These are phyloP conservation scores for Syzygium malaccense DNA, from an alignment of 441 rosid genomes.

Conservation along the genomic window DNA sequence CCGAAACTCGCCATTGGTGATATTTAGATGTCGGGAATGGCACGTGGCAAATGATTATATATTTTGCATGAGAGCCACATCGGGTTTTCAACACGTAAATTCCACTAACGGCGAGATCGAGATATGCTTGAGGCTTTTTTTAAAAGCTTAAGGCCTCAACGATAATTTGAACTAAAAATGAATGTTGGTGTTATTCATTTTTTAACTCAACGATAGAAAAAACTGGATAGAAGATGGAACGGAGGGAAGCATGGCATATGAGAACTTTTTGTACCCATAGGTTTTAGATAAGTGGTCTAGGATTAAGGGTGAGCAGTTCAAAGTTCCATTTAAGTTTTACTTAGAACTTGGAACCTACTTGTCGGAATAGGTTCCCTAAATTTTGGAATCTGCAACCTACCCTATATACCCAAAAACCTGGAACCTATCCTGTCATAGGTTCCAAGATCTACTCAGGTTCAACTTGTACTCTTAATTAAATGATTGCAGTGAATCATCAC, in stretches of 20 bases:
- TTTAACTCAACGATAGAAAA: background rate
- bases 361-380: no score
- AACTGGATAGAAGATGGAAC: background rate
- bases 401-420: no score
- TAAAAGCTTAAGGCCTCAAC: background rate
- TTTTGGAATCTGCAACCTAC: no score
- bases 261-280: no score
- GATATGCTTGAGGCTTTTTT: accelerated
- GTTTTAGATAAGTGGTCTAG: background rate
- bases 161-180: background rate
- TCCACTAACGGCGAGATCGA: accelerated
- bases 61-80: accelerated
- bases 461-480: no score
- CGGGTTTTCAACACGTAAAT: accelerated
- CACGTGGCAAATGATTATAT: background rate
- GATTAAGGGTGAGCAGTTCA: no score
- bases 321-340: no score
- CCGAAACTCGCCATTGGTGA: accelerated
- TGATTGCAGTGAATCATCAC: no score
- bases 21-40: background rate
- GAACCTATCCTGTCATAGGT: no score
- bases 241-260: background rate
- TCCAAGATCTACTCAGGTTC: no score
- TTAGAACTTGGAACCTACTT: no score
- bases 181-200: background rate